phyloP scores from a whole-genome alignment of 495 filamentous ascomycete species.

The Copromyces sp. region DNA sequence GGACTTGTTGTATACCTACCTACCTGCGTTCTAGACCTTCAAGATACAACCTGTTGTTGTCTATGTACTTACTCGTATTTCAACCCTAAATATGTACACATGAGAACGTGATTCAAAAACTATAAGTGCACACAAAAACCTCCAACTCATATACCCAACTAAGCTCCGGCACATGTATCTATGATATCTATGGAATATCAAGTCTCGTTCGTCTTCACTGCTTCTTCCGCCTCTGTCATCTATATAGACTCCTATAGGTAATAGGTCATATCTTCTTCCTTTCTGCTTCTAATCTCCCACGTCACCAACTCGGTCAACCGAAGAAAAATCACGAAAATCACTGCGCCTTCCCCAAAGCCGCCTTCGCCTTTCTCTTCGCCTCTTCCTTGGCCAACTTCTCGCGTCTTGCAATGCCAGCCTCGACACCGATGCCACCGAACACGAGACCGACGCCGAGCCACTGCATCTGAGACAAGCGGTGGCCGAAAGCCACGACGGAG shows the following conservation, averaged over 20 bases:
- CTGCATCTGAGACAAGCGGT: conserved; percentile 72
- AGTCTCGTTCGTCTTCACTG: no score
- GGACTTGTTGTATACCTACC: not conserved
- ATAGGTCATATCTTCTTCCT: no score
- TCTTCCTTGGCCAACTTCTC: conserved; percentile 79
- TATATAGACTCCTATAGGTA: no score
- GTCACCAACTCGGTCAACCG: not conserved
- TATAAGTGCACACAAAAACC: not conserved
- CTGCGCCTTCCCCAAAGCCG: conserved; percentile 23
- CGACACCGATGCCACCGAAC: conserved; percentile 89
- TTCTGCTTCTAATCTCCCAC: no score
- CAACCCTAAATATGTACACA: not conserved
- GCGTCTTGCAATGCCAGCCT: conserved; percentile 67
- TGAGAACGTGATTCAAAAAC: not conserved
- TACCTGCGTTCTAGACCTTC: not conserved
- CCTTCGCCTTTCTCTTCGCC: conserved; percentile 47
- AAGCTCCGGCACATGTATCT: not conserved
- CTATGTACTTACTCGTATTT: not conserved
- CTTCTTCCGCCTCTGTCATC: no score
- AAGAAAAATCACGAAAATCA: not conserved
- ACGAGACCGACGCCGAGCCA: conserved; percentile 84
- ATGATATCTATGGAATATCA: not conserved
- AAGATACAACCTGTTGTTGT: not conserved
- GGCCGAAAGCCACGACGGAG: conserved; percentile 89
- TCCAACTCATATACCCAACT: not conserved